These are phyloP conservation scores for Dioszegia aurantiaca DNA, from an alignment of 768 basidiomycete genomes.

Conservation along the genomic window DNA sequence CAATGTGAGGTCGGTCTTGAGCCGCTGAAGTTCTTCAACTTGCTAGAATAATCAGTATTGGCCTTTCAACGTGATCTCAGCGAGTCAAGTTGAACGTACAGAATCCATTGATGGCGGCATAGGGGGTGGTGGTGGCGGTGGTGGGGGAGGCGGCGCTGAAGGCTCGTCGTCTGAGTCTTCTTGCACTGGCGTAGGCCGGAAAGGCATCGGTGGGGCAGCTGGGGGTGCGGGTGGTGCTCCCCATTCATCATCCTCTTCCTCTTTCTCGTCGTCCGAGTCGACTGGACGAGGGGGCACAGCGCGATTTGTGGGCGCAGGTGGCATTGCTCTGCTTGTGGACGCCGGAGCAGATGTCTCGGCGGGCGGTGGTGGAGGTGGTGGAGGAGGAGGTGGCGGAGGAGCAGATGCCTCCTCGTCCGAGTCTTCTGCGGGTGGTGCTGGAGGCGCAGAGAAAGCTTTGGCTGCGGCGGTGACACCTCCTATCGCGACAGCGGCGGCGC, in stretches of 20 bases:
- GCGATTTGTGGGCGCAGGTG: conserved; percentile 19
- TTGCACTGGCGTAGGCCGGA: conserved; percentile 9
- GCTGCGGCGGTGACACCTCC: conserved; percentile 10
- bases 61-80: too few relatives aligned
- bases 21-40: conserved; percentile 42
- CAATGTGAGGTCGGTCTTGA: conserved; percentile 44
- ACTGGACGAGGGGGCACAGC: conserved; percentile 44
- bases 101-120: conserved; percentile 35
- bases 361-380: conserved; percentile 26
- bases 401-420: conserved; percentile 9
- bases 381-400: conserved; percentile 12
- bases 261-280: conserved; percentile 52
- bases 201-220: conserved; percentile 9
- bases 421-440: not conserved
- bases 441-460: conserved; percentile 8
- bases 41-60: too few relatives aligned
- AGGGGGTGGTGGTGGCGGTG: conserved; percentile 44
- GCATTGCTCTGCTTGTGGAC: conserved; percentile 14
- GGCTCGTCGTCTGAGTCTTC: conserved; percentile 19
- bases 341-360: conserved; percentile 26
- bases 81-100: conserved; percentile 29
- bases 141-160: conserved; percentile 44
- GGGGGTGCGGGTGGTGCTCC: conserved; percentile 53
- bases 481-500: conserved; percentile 30
- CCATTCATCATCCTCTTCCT: conserved; percentile 53